Evolutionary conservation across 179 eudicot genomes (phyloP).

Genomic region (Spergularia azorica): DNA sequence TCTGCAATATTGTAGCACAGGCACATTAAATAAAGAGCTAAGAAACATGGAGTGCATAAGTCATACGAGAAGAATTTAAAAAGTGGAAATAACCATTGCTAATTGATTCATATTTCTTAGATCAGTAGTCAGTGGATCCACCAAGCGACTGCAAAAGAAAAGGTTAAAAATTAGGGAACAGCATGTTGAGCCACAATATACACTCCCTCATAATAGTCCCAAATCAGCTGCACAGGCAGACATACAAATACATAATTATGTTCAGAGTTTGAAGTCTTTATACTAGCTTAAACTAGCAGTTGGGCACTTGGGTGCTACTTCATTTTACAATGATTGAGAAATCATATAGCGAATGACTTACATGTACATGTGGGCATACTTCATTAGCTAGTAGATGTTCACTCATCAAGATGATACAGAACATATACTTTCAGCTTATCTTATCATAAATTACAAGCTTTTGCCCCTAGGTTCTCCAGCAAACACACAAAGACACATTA

Average conservation of each 20-base stretch:
- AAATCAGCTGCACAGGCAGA: neutral
- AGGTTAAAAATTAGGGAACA: constrained; percentile 1
- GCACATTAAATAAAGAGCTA: neutral
- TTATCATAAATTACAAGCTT: neutral
- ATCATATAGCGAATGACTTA: neutral
- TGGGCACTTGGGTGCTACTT: neutral
- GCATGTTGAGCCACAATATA: constrained; percentile 9
- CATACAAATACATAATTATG: neutral
- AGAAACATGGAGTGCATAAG: neutral
- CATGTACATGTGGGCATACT: neutral
- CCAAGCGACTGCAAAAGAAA: constrained; percentile 64
- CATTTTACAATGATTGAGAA: neutral
- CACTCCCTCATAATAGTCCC: neutral
- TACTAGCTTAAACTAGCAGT: neutral
- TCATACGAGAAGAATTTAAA: neutral
- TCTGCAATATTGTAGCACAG: constrained; percentile 42
- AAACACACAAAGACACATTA: neutral
- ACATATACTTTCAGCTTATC: neutral
- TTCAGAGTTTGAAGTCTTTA: neutral
- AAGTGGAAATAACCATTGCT: constrained; percentile 61
- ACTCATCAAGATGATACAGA: no score
- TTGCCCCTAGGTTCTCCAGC: constrained; percentile 6
- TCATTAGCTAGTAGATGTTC: no score
- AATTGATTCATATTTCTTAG: constrained; percentile 85
- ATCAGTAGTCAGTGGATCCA: constrained; percentile 86